A percentile compares a stretch with the other conserved stretches of the same genome.
Conservation (phyloP, 768 basidiomycete genomes). For the Sarcomyxa edulis region DNA sequence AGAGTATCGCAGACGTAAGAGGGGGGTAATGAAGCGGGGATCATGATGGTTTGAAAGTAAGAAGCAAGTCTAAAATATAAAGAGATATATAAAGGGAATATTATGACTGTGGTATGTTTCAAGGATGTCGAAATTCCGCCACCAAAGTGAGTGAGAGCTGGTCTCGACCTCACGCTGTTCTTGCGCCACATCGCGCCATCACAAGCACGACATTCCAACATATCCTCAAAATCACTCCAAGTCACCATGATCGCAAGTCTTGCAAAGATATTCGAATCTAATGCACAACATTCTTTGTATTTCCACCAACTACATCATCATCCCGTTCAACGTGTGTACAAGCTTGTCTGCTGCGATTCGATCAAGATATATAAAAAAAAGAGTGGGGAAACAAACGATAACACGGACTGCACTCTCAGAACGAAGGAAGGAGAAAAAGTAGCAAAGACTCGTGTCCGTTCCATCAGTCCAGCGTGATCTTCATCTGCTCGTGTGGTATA, state of each 20-base stretch:
- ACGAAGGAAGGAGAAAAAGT: slow-evolving; percentile 11
- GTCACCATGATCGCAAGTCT: too few species aligned
- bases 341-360: slow-evolving; percentile 21
- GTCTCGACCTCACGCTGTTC: slow-evolving; percentile 18
- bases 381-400: slow-evolving; percentile 15
- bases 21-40: slow-evolving; percentile 19
- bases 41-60: slow-evolving; percentile 11
- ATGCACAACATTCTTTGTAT: too few species aligned
- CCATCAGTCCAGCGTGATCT: slow-evolving; percentile 92
- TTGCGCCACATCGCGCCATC: slow-evolving; percentile 45
- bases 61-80: slow-evolving; percentile 6
- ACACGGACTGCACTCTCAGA: slow-evolving; percentile 9
- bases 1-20: slow-evolving; percentile 69
- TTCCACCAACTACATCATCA: too few species aligned
- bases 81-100: slow-evolving; percentile 6
- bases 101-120: slow-evolving; percentile 8
- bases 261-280: too few species aligned
- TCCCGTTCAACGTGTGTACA: slow-evolving; percentile 13
- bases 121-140: slow-evolving; percentile 4
- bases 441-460: slow-evolving; percentile 29
- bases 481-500: slow-evolving; percentile 94
- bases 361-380: slow-evolving; percentile 42
- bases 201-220: too few species aligned
- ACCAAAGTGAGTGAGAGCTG: slow-evolving; percentile 2
- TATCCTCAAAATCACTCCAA: too few species aligned